These are phyloP conservation scores for Metarhizium guizhouense DNA, from an alignment of 2,329 filamentous ascomycete genomes.

Conservation along the genomic window DNA sequence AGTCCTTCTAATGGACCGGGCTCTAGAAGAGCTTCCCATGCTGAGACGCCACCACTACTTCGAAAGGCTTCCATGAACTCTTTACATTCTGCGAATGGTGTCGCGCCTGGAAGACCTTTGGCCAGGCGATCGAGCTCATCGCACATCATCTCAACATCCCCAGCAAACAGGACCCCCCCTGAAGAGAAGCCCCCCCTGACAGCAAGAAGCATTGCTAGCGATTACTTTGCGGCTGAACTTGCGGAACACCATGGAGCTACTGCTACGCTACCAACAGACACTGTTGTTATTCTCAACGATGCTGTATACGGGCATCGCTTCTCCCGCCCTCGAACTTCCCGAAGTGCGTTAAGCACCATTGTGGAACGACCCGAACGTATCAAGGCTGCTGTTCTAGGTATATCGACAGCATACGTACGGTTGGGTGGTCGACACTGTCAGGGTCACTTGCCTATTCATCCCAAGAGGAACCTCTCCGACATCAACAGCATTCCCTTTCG, in stretches of 20 bases:
- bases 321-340: constrained; percentile 70
- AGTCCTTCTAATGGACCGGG: constrained; percentile 33
- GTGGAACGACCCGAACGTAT: constrained; percentile 91
- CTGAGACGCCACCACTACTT: constrained; percentile 40
- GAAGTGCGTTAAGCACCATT: constrained; percentile 64
- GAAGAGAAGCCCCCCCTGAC: constrained; percentile 33
- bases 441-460: constrained; percentile 58
- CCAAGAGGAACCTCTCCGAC: constrained; percentile 44
- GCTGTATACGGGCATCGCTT: constrained; percentile 92
- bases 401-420: constrained; percentile 84
- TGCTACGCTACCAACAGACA: constrained; percentile 41
- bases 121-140: constrained; percentile 41
- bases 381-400: constrained; percentile 71
- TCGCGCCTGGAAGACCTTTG: constrained; percentile 25
- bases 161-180: constrained; percentile 17
- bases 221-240: constrained; percentile 63
- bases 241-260: constrained; percentile 46
- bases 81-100: constrained; percentile 39
- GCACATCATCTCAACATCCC: constrained; percentile 30
- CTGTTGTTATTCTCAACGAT: constrained; percentile 82
- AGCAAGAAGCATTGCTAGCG: constrained; percentile 49
- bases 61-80: constrained; percentile 51
- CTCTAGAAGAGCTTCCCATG: constrained; percentile 37
- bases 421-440: constrained; percentile 72
- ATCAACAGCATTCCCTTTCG: constrained; percentile 64